Base-by-base conservation (phyloP, 345 rosid species). In the Bruguiera sexangula region DNA sequence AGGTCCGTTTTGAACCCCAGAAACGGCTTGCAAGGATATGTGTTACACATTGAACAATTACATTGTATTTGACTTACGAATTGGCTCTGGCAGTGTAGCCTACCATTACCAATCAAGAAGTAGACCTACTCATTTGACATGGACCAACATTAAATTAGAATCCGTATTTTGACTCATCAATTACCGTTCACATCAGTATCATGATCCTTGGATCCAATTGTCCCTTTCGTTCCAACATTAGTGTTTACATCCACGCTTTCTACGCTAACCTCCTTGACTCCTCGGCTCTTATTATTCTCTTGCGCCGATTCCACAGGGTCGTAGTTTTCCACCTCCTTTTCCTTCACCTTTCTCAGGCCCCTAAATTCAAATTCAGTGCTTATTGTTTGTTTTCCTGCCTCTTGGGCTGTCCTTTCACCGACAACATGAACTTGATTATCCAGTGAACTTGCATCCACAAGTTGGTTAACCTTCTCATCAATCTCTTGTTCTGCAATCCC, bases 401-500 rank as follows among this genome's bases (percentile, higher is more conserved):
- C 64, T 30, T 32, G 79, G 0, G 62, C 50, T 22, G 10, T 69
- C 32, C 37, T 32, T 16, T 64, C 59, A 27, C 48, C 76, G 62
- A 58, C 66, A 66, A 48, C 58, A 22, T 67, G 68, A 26, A 31
- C 51, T 29, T 39, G 78, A 21, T 79, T 68, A 67, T 65, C 74
- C 3, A 67, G 31, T 18, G 54, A 63, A 68, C 69, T 71, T 26
- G 36, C 65, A 20, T 74, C 74, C 26, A 69, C 83, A 2, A 69
- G 34, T 62, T 31, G 69, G 57, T 70, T 69, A 27, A 39, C 76
- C 62, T 36, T 58, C 67, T 71, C 81, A 8, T 74, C 69, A 21
- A 21, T 63, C 51, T 73, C 85, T 53, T 72, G 78, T 54, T 74
- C 84, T 32, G 68, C 69, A 24, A 20, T 71, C 29, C 73, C 79